Conservation (phyloP, 805 yeast genomes). For the Metschnikowia kunwiensis region DNA sequence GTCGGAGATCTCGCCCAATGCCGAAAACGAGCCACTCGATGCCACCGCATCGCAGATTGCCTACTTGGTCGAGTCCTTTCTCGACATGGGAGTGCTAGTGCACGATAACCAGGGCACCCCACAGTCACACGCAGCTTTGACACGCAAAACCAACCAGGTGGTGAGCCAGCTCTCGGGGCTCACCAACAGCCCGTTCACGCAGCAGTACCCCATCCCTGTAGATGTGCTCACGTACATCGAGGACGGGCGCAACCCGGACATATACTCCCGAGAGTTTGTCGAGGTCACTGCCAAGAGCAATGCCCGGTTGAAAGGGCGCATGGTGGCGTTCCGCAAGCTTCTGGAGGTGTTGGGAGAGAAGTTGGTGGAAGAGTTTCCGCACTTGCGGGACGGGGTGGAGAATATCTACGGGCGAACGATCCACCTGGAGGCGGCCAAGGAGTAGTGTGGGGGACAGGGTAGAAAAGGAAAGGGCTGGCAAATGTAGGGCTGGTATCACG, state of each 20-base stretch:
- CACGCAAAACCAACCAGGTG: slow-evolving; percentile 42
- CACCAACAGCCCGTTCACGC: slow-evolving; percentile 31
- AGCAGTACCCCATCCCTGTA: slow-evolving; percentile 56
- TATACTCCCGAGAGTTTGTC: slow-evolving; percentile 93
- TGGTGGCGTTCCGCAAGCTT: slow-evolving; percentile 62
- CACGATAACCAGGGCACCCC: slow-evolving; percentile 92
- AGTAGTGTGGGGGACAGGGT: too few relatives aligned
- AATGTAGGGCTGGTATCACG: too few relatives aligned
- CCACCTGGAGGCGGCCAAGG: slow-evolving; percentile 4
- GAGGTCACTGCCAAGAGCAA: slow-evolving; percentile 90
- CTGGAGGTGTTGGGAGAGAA: slow-evolving; percentile 66
- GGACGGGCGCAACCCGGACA: slow-evolving; percentile 95
- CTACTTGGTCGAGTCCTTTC: slow-evolving; percentile 62
- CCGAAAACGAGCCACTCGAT: slow-evolving; percentile 29
- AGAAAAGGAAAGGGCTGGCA: too few relatives aligned
- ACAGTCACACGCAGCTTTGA: slow-evolving; percentile 57
- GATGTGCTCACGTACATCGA: slow-evolving; percentile 92
- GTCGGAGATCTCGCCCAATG: slow-evolving; percentile 20
- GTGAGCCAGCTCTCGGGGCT: slow-evolving; percentile 36
- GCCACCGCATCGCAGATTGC: slow-evolving; percentile 32
- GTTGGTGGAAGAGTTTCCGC: slow-evolving; percentile 76
- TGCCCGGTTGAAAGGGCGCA: slow-evolving; percentile 82
- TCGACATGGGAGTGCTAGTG: slow-evolving; percentile 86
- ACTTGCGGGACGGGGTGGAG: slow-evolving; percentile 55
- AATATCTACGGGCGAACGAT: slow-evolving; percentile 44